These are phyloP conservation scores for Fomitopsis pulvina DNA, from an alignment of 768 basidiomycete genomes.

Conservation along the genomic window DNA sequence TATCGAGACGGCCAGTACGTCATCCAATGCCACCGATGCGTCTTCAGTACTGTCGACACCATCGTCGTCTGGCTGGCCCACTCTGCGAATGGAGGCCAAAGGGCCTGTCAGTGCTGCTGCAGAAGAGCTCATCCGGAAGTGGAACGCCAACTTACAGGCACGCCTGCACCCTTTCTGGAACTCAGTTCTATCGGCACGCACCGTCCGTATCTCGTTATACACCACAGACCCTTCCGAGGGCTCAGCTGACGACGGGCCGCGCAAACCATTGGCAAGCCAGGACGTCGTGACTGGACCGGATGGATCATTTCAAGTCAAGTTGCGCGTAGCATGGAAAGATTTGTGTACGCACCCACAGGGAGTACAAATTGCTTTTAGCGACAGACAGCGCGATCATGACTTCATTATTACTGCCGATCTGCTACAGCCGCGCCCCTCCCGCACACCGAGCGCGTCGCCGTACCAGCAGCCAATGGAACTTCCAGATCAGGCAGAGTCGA, in stretches of 20 bases:
- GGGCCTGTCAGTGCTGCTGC: not conserved
- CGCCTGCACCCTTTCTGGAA: constrained; percentile 81
- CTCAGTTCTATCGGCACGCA: constrained; percentile 56
- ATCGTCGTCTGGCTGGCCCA: not conserved
- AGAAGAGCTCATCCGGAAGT: constrained; percentile 35
- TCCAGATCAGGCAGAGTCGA: constrained; percentile 1
- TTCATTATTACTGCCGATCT: constrained; percentile 50
- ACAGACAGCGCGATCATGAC: constrained; percentile 36
- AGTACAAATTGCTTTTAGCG: constrained; percentile 51
- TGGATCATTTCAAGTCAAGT: constrained; percentile 65
- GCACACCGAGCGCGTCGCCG: constrained; percentile 12
- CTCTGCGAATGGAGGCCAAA: not conserved
- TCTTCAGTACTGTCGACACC: constrained; percentile 2
- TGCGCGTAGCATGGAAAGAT: constrained; percentile 63
- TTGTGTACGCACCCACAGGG: constrained; percentile 56
- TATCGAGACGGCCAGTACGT: constrained; percentile 14
- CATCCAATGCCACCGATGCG: not conserved
- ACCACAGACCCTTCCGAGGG: constrained; percentile 31
- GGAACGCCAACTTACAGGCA: constrained; percentile 70
- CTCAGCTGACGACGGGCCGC: constrained; percentile 16
- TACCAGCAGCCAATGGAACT: constrained; percentile 26
- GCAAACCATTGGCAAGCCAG: constrained; percentile 41
- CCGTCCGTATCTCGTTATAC: constrained; percentile 57
- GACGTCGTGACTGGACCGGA: constrained; percentile 57
- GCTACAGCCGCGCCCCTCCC: constrained; percentile 31